phyloP scores from a whole-genome alignment of 495 filamentous ascomycete species.

The Aspergillus olivimuriae region DNA sequence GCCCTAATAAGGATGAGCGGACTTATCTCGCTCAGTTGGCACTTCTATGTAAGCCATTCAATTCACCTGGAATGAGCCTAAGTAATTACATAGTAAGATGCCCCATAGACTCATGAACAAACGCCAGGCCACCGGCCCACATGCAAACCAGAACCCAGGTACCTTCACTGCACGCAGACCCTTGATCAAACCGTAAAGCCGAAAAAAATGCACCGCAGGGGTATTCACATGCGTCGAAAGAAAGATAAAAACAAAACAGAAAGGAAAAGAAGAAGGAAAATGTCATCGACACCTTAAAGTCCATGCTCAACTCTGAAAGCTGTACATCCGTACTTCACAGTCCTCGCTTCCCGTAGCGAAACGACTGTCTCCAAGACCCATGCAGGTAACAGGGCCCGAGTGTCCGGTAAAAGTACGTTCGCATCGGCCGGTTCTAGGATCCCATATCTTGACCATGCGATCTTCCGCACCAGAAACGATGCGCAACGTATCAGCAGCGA shows the following conservation, averaged over 20 bases:
- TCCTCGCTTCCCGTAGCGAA: constrained; percentile 92
- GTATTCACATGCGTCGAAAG: constrained; percentile 7
- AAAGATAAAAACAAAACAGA: constrained; percentile 1
- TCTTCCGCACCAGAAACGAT: constrained; percentile 88
- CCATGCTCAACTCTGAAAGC: constrained; percentile 56
- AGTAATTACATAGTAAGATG: no score
- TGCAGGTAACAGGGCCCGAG: constrained; percentile 81
- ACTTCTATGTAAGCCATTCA: no score
- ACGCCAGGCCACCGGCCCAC: no score
- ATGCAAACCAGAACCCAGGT: no score
- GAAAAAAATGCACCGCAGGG: constrained; percentile 7
- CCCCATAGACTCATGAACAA: no score
- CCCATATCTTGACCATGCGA: constrained; percentile 95
- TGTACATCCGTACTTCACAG: constrained; percentile 80
- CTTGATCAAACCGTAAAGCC: no score
- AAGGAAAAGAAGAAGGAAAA: constrained; percentile 4
- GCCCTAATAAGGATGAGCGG: no score
- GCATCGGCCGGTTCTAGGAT: constrained; percentile 82
- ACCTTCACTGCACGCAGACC: no score
- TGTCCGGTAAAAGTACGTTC: constrained; percentile 89
- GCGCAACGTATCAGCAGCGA: constrained; percentile 85
- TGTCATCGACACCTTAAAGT: background rate
- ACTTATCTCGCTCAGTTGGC: no score
- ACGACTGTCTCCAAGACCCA: constrained; percentile 79
- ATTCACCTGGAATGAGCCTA: no score